phyloP scores from a whole-genome alignment of 75 land plant genomes.

The Isoetes taiwanensis region DNA sequence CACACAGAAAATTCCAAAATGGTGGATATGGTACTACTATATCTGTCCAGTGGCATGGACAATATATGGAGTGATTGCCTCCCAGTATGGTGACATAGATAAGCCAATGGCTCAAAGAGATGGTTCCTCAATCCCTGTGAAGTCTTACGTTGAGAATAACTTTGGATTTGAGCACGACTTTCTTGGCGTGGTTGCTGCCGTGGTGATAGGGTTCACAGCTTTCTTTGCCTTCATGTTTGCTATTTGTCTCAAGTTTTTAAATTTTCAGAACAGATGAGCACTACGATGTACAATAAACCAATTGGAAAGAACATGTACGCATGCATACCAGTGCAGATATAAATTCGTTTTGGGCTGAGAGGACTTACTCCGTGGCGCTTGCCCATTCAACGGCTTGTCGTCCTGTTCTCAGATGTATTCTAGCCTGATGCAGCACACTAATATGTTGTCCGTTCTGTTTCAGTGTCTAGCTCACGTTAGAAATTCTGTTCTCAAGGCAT shows the following conservation, averaged over 20 bases:
- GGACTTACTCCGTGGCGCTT: no score
- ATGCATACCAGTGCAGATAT: no score
- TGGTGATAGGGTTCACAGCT: conserved; percentile 45
- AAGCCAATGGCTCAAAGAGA: conserved; percentile 22
- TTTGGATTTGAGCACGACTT: conserved; percentile 56
- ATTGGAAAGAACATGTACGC: no score
- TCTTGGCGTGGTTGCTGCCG: conserved; percentile 46
- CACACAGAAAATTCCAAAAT: conserved; percentile 71
- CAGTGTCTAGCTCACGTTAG: no score
- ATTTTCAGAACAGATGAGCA: conserved; percentile 61
- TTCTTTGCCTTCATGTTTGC: conserved; percentile 61
- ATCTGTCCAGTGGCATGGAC: conserved; percentile 82
- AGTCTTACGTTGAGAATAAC: conserved; percentile 24
- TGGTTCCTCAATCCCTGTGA: conserved; percentile 17
- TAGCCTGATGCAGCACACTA: no score
- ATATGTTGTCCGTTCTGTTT: no score
- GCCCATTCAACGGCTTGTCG: no score
- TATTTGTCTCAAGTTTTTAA: conserved; percentile 42
- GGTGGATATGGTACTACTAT: conserved; percentile 99
- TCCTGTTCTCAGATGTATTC: no score
- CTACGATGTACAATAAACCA: no score
- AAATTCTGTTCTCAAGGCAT: no score
- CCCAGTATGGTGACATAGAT: conserved; percentile 59
- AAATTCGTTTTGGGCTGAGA: no score
- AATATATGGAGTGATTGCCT: conserved; percentile 58